A percentile compares a stretch with the other conserved stretches of the same genome.
Conservation (phyloP, 441 rosid species). For the Corymbia citriodora region DNA sequence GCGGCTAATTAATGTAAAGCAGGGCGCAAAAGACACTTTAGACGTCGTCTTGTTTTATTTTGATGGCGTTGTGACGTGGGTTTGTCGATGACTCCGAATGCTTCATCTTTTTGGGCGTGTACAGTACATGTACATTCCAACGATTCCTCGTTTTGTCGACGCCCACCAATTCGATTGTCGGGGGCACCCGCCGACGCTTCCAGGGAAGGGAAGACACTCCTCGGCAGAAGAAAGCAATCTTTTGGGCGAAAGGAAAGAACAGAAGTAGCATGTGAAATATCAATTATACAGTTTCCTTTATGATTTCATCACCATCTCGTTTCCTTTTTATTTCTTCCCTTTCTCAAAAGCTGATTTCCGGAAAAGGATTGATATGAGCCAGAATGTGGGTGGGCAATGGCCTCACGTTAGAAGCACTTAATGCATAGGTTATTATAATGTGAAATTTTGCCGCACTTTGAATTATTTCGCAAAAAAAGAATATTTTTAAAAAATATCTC, state of each 20-base stretch:
- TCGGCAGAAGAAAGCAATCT: neutral
- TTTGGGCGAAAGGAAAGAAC: neutral
- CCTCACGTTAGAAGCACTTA: neutral
- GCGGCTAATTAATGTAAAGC: neutral
- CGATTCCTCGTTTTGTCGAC: neutral
- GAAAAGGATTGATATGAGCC: too few species aligned
- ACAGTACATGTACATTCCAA: neutral
- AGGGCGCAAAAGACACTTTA: neutral
- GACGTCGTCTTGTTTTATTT: neutral
- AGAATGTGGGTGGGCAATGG: neutral
- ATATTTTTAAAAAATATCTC: accelerated
- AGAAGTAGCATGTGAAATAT: neutral
- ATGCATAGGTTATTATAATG: neutral
- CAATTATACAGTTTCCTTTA: neutral
- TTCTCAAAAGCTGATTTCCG: neutral
- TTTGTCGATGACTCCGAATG: neutral
- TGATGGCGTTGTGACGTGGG: neutral
- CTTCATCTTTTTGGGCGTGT: neutral
- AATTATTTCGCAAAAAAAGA: accelerated
- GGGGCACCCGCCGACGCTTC: neutral
- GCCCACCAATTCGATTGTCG: neutral
- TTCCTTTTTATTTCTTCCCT: neutral
- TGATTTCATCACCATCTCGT: neutral
- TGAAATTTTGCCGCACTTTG: neutral
- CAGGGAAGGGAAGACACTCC: neutral